phyloP scores from a whole-genome alignment of 352 stramenopile genomes.

The Phytophthora sp. region DNA sequence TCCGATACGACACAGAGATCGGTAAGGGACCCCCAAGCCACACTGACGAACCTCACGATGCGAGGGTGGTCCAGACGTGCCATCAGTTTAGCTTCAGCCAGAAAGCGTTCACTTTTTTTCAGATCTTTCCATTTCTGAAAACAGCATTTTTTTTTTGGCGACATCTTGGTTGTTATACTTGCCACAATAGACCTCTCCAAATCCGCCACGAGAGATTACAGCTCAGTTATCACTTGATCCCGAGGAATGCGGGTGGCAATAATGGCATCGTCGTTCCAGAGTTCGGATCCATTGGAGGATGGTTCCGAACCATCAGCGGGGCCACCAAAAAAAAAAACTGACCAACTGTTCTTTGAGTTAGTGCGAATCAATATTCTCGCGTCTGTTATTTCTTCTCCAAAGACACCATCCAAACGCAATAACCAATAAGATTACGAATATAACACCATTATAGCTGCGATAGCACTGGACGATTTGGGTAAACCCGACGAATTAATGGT shows the following conservation, averaged over 20 bases:
- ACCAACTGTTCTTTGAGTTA: neutral
- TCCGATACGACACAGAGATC: constrained; percentile 40
- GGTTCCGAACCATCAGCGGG: neutral
- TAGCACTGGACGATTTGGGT: no score
- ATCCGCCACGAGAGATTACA: constrained; percentile 25
- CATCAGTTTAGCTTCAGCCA: constrained; percentile 46
- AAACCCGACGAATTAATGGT: no score
- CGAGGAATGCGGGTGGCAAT: constrained; percentile 10
- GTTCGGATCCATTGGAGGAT: neutral
- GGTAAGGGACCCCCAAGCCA: constrained; percentile 43
- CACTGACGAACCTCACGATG: constrained; percentile 52
- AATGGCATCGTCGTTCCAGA: constrained; percentile 4
- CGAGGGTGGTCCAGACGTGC: constrained; percentile 43
- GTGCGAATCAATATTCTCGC: neutral
- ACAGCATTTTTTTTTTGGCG: constrained; percentile 48
- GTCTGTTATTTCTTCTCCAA: neutral
- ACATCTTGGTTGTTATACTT: constrained; percentile 40
- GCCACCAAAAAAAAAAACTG: no score
- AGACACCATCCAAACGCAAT: no score
- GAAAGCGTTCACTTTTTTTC: constrained; percentile 45
- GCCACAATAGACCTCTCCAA: constrained; percentile 41
- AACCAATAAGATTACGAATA: no score
- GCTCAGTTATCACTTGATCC: neutral
- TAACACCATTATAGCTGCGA: no score
- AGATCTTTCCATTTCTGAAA: constrained; percentile 22